A percentile compares a stretch with the other conserved stretches of the same genome.
phyloP scores from a whole-genome alignment of 768 basidiomycete genomes.

The Kwoniella shandongensis region DNA sequence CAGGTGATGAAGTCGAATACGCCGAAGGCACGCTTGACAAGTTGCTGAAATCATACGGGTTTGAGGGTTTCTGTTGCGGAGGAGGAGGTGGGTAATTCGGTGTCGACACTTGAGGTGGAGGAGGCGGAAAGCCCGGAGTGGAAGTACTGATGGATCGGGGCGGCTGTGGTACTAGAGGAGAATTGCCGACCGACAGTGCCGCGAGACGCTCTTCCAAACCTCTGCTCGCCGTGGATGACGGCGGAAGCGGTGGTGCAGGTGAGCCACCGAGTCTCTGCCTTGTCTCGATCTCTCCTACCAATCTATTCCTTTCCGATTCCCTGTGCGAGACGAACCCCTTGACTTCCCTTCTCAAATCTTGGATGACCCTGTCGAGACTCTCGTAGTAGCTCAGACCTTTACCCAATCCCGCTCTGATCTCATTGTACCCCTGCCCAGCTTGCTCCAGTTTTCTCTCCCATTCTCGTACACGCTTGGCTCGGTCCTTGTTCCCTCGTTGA shows the following conservation, averaged over 20 bases:
- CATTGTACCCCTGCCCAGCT: conserved; percentile 81
- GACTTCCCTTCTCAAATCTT: conserved; percentile 62
- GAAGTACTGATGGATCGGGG: conserved; percentile 6
- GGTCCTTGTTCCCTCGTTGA: conserved; percentile 76
- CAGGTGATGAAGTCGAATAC: conserved; percentile 33
- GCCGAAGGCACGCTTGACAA: conserved; percentile 38
- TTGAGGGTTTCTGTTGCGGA: conserved; percentile 57
- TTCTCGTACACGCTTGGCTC: conserved; percentile 76
- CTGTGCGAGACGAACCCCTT: conserved; percentile 66
- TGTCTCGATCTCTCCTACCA: conserved; percentile 70
- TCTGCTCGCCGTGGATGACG: conserved; percentile 35
- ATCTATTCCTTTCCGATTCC: conserved; percentile 66
- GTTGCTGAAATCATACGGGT: conserved; percentile 48
- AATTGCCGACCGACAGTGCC: conserved; percentile 27
- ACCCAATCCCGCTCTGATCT: conserved; percentile 78
- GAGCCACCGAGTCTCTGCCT: conserved; percentile 63
- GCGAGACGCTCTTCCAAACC: conserved; percentile 37
- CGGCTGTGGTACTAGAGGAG: conserved; percentile 22
- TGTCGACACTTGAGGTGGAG: conserved; percentile 20
- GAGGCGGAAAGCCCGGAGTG: conserved; percentile 20
- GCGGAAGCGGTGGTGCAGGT: conserved; percentile 46
- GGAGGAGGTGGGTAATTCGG: conserved; percentile 31
- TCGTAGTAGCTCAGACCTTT: conserved; percentile 88
- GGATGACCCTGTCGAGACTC: conserved; percentile 68
- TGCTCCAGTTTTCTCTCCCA: conserved; percentile 67